Conservation (phyloP, 306 rosid species). For the Ammopiptanthus mongolicus region DNA sequence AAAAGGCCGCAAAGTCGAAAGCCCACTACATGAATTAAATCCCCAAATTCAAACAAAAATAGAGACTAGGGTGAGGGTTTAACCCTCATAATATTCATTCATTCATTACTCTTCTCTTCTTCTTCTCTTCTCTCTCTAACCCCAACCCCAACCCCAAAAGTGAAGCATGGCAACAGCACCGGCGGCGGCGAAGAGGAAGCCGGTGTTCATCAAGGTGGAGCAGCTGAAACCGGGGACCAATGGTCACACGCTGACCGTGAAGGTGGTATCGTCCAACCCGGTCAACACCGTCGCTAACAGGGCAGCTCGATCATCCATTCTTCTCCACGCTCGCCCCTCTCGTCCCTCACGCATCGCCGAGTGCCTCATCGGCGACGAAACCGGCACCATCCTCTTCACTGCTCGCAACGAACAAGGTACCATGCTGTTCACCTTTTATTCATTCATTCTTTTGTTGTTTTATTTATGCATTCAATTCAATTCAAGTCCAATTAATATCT, state of each 20-base stretch:
- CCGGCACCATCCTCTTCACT: constrained; percentile 54
- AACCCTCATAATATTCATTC: neutral
- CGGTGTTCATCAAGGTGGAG: constrained; percentile 60
- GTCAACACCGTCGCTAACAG: constrained; percentile 2
- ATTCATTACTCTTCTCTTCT: no score
- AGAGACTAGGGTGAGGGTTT: constrained; percentile 18
- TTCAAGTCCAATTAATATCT: neutral
- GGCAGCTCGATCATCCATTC: constrained; percentile 38
- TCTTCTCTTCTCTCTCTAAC: neutral
- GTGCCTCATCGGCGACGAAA: constrained; percentile 62
- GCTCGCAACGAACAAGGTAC: constrained; percentile 73
- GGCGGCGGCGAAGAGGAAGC: constrained; percentile 50
- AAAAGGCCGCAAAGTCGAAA: no score
- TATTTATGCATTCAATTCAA: no score
- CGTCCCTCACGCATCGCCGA: constrained; percentile 44
- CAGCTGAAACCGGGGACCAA: constrained; percentile 57
- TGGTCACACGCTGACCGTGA: constrained; percentile 66
- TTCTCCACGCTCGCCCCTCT: constrained; percentile 35
- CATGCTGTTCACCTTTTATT: no score
- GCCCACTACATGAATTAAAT: no score
- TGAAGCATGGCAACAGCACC: neutral
- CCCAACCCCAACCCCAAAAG: neutral
- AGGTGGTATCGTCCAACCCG: constrained; percentile 47
- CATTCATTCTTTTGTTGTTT: neutral
- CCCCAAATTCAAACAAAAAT: neutral